phyloP scores from a whole-genome alignment of 495 filamentous ascomycete genomes.

The Choiromyces venosus region DNA sequence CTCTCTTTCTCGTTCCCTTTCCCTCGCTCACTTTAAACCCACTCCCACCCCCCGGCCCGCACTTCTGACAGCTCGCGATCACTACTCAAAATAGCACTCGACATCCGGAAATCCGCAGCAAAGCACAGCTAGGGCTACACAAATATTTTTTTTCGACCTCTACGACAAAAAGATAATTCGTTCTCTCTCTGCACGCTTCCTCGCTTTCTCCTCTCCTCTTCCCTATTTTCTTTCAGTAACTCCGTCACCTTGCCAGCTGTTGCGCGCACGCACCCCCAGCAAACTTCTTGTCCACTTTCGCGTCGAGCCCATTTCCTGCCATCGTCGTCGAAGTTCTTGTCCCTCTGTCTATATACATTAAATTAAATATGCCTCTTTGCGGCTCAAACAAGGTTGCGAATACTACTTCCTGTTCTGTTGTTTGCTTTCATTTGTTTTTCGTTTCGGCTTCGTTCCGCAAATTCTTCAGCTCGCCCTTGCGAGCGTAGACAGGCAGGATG shows the following conservation, averaged over 20 bases:
- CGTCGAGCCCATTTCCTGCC: constrained; percentile 9
- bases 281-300: constrained; percentile 8
- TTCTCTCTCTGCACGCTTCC: neutral
- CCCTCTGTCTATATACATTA: constrained; percentile 8
- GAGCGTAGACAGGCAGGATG: constrained; percentile 1
- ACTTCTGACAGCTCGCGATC: neutral
- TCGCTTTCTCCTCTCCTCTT: constrained; percentile 7
- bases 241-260: constrained; percentile 6
- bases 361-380: constrained; percentile 40
- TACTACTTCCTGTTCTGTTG: constrained; percentile 26
- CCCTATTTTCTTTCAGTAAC: constrained; percentile 16
- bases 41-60: neutral
- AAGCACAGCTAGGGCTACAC: neutral
- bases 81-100: neutral
- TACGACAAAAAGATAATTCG: constrained; percentile 1
- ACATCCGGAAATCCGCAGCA: neutral
- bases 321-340: neutral
- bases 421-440: constrained; percentile 4
- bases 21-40: neutral
- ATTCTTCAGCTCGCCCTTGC: neutral
- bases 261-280: constrained; percentile 8
- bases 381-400: constrained; percentile 43
- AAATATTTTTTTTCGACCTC: neutral
- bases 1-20: neutral
- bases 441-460: constrained; percentile 6